Conservation (phyloP, 805 yeast genomes). For the Starmerella geochares region DNA sequence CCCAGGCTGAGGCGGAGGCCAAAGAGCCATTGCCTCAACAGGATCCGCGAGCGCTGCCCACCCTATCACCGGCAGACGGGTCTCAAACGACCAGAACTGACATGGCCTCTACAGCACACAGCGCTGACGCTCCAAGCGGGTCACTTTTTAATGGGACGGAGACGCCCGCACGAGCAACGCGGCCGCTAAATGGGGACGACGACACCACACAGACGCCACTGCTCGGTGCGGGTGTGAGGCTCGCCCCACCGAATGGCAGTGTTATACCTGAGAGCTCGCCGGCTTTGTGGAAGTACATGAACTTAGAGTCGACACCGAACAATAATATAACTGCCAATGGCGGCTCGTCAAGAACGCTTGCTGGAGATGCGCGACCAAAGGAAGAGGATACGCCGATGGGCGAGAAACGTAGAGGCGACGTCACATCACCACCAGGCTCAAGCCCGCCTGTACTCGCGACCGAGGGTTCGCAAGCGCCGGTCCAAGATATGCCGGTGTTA, state of each 20-base stretch:
- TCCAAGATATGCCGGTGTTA: slow-evolving; percentile 8
- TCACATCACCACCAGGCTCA: slow-evolving; percentile 6
- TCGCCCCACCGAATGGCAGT: slow-evolving; percentile 33
- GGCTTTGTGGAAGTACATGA: slow-evolving; percentile 83
- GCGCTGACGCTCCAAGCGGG: not conserved
- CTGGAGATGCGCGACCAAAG: not conserved
- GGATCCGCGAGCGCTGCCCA: too few relatives aligned
- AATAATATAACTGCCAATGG: slow-evolving; percentile 8
- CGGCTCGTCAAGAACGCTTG: not conserved
- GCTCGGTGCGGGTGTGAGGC: slow-evolving; percentile 19
- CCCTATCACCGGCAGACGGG: too few relatives aligned
- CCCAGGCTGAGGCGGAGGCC: not conserved
- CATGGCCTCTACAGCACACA: not conserved
- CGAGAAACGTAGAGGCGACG: too few relatives aligned
- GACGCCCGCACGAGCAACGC: slow-evolving; percentile 1
- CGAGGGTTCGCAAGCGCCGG: not conserved
- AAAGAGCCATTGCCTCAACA: too few relatives aligned
- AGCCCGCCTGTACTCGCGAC: not conserved
- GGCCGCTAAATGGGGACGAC: not conserved
- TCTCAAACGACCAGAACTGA: not conserved
- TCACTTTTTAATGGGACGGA: not conserved
- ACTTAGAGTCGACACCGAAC: slow-evolving; percentile 45
- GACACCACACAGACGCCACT: slow-evolving; percentile 4
- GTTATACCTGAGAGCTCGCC: slow-evolving; percentile 59
- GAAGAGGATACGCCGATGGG: not conserved